These are phyloP conservation scores for Pestalotiopsis sp. DNA, from an alignment of 2,329 filamentous ascomycete species.

Conservation along the genomic window DNA sequence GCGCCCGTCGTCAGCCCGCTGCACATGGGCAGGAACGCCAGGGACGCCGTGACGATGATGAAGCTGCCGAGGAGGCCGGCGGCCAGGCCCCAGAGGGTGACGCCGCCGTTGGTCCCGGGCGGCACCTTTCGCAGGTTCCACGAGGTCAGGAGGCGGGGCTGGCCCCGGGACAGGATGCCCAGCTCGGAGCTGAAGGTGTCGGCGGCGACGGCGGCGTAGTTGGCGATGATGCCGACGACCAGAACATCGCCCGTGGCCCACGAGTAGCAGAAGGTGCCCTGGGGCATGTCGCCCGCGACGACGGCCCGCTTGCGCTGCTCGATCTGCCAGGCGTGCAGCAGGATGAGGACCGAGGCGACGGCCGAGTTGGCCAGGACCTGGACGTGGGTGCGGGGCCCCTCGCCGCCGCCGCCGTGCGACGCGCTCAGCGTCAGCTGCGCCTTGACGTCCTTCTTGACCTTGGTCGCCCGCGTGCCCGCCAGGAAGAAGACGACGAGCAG, in stretches of 20 bases:
- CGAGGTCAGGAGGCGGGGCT: slow-evolving; percentile 85
- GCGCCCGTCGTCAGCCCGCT: slow-evolving; percentile 36
- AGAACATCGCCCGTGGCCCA: slow-evolving; percentile 63
- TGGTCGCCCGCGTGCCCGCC: slow-evolving; percentile 80
- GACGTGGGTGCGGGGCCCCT: slow-evolving; percentile 79
- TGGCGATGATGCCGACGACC: slow-evolving; percentile 68
- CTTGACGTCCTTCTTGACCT: slow-evolving; percentile 88
- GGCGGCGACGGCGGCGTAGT: slow-evolving; percentile 89
- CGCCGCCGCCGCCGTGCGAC: slow-evolving; percentile 72
- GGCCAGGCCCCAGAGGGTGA: slow-evolving; percentile 72
- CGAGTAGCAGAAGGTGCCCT: slow-evolving; percentile 53
- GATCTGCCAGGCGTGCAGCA: slow-evolving; percentile 64
- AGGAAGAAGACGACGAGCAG: slow-evolving; percentile 85
- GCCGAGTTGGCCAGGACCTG: slow-evolving; percentile 90
- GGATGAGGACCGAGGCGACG: slow-evolving; percentile 67
- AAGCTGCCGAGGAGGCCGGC: slow-evolving; percentile 76
- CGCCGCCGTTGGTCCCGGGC: slow-evolving; percentile 89
- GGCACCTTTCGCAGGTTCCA: slow-evolving; percentile 76
- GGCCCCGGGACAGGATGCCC: slow-evolving; percentile 77
- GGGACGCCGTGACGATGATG: slow-evolving; percentile 66
- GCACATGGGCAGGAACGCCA: slow-evolving; percentile 72
- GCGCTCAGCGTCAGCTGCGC: slow-evolving; percentile 77
- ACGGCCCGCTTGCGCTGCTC: slow-evolving; percentile 45
- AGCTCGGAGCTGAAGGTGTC: slow-evolving; percentile 97
- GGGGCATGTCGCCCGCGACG: slow-evolving; percentile 27